Evolutionary conservation across 805 yeast species (phyloP), one percentile per base, ranked within the genome.

Genomic region (Nakazawaea anatomiae): DNA sequence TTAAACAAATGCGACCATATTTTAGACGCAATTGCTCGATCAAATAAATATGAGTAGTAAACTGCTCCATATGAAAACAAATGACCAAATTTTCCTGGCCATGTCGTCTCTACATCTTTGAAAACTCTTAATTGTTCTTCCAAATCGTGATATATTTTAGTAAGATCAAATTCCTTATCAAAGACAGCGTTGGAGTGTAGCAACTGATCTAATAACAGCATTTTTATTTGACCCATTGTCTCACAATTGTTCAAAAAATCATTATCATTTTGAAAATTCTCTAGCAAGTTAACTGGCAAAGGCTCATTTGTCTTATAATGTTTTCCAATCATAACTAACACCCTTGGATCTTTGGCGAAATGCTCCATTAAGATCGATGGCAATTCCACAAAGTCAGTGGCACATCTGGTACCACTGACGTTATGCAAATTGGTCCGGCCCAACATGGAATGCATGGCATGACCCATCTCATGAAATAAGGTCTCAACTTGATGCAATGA

Each of bases 401-500:
- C 87, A 64, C 98, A 92, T 53, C 99, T 76, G 0, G 99, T 94
- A 3, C 99, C 99, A 35, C 95, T 84, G 7, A 92, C 85, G 64
- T 90, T 94, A 64, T 94, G 99, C 48, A 92, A 69, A 42, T 84
- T 75, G 0, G 99, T 94, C 55, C 92, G 77, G 0, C 98, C 99
- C 25, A 94, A 70, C 96, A 94, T 92, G 3, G 97, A 89, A 65
- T 94, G 99, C 80, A 94, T 87, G 1, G 98, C 98, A 67, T 94
- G 99, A 0, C 99, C 99, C 96, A 94, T 90, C 68, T 94, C 99
- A 67, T 94, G 99, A 71, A 94, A 94, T 18, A 94, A 70, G 0
- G 99, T 94, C 59, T 92, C 96, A 25, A 92, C 90, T 60, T 94
- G 98, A 52, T 76, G 79, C 52, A 88, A 73, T 10, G 84, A 73